Evolutionary conservation across 176 grass and related monocot genomes (phyloP), one percentile per base, ranked within the genome.

Genomic region (Aegilops tauschii): DNA sequence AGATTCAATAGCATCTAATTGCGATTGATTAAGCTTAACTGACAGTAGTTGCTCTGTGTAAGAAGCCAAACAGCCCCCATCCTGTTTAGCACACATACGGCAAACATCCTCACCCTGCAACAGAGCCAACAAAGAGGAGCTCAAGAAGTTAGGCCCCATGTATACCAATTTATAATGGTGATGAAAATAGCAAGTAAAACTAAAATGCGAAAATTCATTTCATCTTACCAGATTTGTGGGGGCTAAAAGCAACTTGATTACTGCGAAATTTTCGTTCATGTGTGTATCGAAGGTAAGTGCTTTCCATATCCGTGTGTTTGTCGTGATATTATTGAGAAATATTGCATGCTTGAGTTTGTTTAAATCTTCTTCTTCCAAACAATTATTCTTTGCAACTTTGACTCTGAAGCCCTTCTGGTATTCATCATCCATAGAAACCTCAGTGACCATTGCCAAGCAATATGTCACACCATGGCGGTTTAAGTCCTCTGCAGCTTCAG

Each of bases 11-110:
- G 79, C 92, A 77, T 86, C 79, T 4, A 90, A 14, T 70, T 97
- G 95, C 12, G 92, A 87, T n/a, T 75, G 69, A 85, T 97, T 94
- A 29, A 93, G 95, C 62, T 87, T 71, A 68, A 90, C 36, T 1
- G 87, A 78, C 17, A 44, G 14, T 65, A 94, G 63, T 10, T 89
- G 78, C 1, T 89, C 62, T 5, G 36, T 44, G 62, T 67, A 85
- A 23, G 65, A 77, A 78, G 63, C 61, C 28, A 81, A 83, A 75
- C 34, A 49, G 62, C 86, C 31, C 9, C 73, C 58, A 5, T 71
- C 64, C 30, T 65, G 67, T 37, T 67, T 40, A 45, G 81, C 18
- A 37, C 72, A 77, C 10, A 61, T 8, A 34, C 5, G 68, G 77
- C 83, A 88, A 21, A 71, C 21, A 82, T 76, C 74, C 28, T 58